Conservation (phyloP, 2,329 filamentous ascomycete species). For the Periconia macrospinosa region DNA sequence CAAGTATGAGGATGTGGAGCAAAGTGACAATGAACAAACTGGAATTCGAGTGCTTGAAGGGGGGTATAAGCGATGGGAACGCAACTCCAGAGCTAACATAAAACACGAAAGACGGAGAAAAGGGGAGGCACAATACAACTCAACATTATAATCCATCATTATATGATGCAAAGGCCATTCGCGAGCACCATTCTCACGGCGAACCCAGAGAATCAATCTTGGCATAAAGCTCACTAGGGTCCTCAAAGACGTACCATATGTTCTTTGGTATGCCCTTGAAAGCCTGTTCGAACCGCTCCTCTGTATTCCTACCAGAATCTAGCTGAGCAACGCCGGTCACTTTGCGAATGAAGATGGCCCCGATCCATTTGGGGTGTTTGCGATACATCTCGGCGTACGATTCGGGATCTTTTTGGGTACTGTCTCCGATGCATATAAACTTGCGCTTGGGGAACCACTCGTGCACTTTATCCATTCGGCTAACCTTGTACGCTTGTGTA, state of each 20-base stretch:
- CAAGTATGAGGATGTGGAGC: too few species aligned
- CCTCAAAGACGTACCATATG: conserved; percentile 81
- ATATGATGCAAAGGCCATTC: background rate
- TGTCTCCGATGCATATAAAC: conserved; percentile 86
- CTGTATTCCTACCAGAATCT: conserved; percentile 68
- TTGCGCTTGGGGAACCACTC: conserved; percentile 76
- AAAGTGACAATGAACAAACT: too few species aligned
- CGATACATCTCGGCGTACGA: conserved; percentile 79
- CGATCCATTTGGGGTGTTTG: conserved; percentile 73
- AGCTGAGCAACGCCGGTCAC: conserved; percentile 76
- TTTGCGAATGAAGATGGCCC: conserved; percentile 82
- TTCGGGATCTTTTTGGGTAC: conserved; percentile 88
- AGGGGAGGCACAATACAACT: too few species aligned
- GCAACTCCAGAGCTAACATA: too few species aligned
- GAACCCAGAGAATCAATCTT: conserved; percentile 36
- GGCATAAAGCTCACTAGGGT: conserved; percentile 65
- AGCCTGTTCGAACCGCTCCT: conserved; percentile 76
- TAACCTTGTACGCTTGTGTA: conserved; percentile 84
- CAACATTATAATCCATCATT: too few species aligned
- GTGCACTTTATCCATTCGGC: conserved; percentile 76
- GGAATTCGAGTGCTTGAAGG: too few species aligned
- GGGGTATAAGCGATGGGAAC: too few species aligned
- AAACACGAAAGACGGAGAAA: too few species aligned
- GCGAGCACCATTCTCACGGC: background rate
- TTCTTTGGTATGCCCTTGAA: conserved; percentile 73